These are phyloP conservation scores for Lodderomyces oxycetoniae DNA, from an alignment of 1,139 yeast species.

Conservation along the genomic window DNA sequence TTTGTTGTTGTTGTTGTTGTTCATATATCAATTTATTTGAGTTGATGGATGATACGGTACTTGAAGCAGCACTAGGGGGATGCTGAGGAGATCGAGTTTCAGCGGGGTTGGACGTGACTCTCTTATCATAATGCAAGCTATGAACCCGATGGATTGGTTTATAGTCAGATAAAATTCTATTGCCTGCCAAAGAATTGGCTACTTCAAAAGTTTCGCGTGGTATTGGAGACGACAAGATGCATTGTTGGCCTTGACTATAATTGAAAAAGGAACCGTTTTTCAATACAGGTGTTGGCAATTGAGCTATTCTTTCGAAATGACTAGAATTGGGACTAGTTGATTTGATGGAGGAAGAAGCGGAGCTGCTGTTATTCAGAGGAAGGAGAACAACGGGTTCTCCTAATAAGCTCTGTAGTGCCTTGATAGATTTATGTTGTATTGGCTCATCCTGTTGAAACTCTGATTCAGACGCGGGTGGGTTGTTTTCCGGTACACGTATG, in stretches of 20 bases:
- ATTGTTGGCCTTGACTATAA: slow-evolving; percentile 6
- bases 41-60: slow-evolving; percentile 7
- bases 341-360: slow-evolving; percentile 1
- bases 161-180: slow-evolving; percentile 34
- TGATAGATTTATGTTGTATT: slow-evolving; percentile 8
- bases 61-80: slow-evolving; percentile 10
- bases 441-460: slow-evolving; percentile 2
- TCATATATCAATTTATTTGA: slow-evolving; percentile 11
- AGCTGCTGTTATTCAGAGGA: not conserved
- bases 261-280: slow-evolving; percentile 33
- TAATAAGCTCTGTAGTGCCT: slow-evolving; percentile 6
- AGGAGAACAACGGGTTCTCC: slow-evolving; percentile 11
- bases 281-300: slow-evolving; percentile 46
- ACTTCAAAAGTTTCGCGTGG: slow-evolving; percentile 3
- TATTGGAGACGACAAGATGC: slow-evolving; percentile 7
- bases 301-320: slow-evolving; percentile 47
- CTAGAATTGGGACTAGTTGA: slow-evolving; percentile 6
- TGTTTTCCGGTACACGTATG: too few species aligned
- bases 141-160: slow-evolving; percentile 26
- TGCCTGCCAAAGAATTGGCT: slow-evolving; percentile 3
- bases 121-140: slow-evolving; percentile 18
- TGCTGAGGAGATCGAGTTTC: slow-evolving; percentile 11
- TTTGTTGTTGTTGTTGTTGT: slow-evolving; percentile 8
- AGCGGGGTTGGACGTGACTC: slow-evolving; percentile 23
- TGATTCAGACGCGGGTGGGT: not conserved